Base-by-base conservation (phyloP, 2,329 filamentous ascomycete genomes). In the Eutypa lata region DNA sequence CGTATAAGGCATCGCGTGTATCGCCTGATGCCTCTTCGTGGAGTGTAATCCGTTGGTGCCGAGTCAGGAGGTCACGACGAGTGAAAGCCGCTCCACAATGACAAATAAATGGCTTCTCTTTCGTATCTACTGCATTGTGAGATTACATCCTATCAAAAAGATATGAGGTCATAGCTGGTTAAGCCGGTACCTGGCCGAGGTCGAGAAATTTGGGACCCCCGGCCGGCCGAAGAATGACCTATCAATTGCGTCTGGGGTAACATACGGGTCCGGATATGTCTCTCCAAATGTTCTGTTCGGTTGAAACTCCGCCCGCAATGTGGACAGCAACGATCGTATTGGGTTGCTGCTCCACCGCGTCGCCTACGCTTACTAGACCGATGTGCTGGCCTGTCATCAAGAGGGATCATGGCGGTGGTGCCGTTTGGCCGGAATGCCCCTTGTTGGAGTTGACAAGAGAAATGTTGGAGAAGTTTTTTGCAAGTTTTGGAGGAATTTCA, bases 41-140 rank as follows among this genome's bases (percentile, higher is more conserved):
- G 7, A 62, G 52, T 4, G 61, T 52, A 33, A 72, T 64, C 33
- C 69, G 66, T 47, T 72, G 65, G 54, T 73, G 71, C 13, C 71
- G 63, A 38, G 69, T 72, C 47, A 73, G 56, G 3, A 73, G 57
- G 52, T 73, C 71, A 13, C 71, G 65, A 16, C 71, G 64, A 5
- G 71, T 65, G 51, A 73, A 73, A 1, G 71, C 68, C 3, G 68
- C 68, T 48, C 70, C 68, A 52, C 71, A 73, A 16, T 55, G 61
- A 50, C 71, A 73, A 8, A 69, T 46, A 51, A 71, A 73, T 1
- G 71, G 71, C 51, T 73, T 73, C 56, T 73, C 71, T 37, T 73
- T 73, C 49, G 71, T 73, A 54, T 73, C 71, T 73, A 51, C 33
- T 45, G 43, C 31, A 22, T 37, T 35, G 35, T 18, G 46, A 7